Conservation (phyloP, 305 asterid genomes). For the Ajuga reptans region DNA sequence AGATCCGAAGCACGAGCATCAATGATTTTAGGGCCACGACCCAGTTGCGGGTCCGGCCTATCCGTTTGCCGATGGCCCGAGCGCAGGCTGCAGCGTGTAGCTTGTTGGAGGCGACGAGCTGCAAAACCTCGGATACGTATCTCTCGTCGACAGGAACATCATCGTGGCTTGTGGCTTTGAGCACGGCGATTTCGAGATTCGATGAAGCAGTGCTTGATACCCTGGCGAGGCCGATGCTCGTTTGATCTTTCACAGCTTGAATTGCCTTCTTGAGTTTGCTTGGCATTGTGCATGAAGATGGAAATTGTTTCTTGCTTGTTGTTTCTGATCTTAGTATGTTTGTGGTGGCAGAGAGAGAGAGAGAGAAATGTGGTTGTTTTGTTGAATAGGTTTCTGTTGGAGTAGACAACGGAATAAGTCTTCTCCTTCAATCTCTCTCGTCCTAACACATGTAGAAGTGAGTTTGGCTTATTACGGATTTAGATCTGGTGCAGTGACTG, state of each 20-base stretch:
- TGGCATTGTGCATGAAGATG: slow-evolving; percentile 41
- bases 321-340: neutral
- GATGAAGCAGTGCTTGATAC: slow-evolving; percentile 53
- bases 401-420: neutral
- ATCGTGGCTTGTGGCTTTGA: slow-evolving; percentile 81
- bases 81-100: slow-evolving; percentile 62
- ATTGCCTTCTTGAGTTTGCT: slow-evolving; percentile 87
- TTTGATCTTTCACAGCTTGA: slow-evolving; percentile 79
- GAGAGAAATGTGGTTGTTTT: neutral
- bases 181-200: slow-evolving; percentile 57
- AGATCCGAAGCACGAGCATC: slow-evolving; percentile 68
- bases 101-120: slow-evolving; percentile 57
- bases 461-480: neutral
- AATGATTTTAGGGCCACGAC: slow-evolving; percentile 63
- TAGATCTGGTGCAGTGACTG: no score
- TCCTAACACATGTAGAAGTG: slow-evolving; percentile 25
- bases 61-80: slow-evolving; percentile 63
- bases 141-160: slow-evolving; percentile 56
- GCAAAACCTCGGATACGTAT: slow-evolving; percentile 47
- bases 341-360: neutral
- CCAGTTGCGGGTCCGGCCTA: slow-evolving; percentile 77
- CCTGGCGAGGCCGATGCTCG: slow-evolving; percentile 88
- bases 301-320: neutral
- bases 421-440: slow-evolving; percentile 26
- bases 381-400: neutral